Evolutionary conservation across 257 asterid species (phyloP), one percentile per base, ranked within the genome.

Genomic region (Oldenlandia corymbosa): DNA sequence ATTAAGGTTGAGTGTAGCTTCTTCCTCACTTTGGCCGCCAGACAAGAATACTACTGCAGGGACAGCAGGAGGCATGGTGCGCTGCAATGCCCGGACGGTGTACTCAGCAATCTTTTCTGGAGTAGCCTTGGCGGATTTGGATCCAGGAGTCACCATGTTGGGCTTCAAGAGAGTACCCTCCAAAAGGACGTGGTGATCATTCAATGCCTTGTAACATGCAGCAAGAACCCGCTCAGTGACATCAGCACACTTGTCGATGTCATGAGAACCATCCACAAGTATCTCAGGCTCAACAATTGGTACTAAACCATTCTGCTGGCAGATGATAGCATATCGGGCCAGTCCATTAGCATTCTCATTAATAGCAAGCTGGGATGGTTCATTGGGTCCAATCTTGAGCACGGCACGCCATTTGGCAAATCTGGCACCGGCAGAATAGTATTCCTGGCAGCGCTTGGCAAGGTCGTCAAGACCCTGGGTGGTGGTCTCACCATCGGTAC

Each of bases 371-470:
- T 83, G 98, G 55, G 96, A 88, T 20, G 96, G 98, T 51, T 91
- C 94, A 0, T 75, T 88, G 26, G 88, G 73, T 20, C 98, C 90
- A 39, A 91, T 91, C 72, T 88, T 88, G 28, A 88, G 90, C 58
- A 91, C 98, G 1, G 94, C 94, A 66, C 98, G 86, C 98, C 98
- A 91, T 59, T 90, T 91, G 26, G 98, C 98, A 16, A 91, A 91
- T 55, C 91, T 78, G 17, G 95, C 95, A 49, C 97, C 95, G 36
- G 97, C 94, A 5, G 64, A 65, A 31, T 90, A 90, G 77, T 87
- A 90, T 60, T 90, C 64, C 36, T 85, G 88, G 85, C 97, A 90
- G 0, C 97, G 86, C 67, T 84, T 80, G 17, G 88, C 95, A 20
- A 90, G 91, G 42, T 86, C 97, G 36, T 90, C 97, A n/a, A 90